Evolutionary conservation across 73 alveolate genomes (phyloP).

Genomic region (Tetrahymena elliotti): DNA sequence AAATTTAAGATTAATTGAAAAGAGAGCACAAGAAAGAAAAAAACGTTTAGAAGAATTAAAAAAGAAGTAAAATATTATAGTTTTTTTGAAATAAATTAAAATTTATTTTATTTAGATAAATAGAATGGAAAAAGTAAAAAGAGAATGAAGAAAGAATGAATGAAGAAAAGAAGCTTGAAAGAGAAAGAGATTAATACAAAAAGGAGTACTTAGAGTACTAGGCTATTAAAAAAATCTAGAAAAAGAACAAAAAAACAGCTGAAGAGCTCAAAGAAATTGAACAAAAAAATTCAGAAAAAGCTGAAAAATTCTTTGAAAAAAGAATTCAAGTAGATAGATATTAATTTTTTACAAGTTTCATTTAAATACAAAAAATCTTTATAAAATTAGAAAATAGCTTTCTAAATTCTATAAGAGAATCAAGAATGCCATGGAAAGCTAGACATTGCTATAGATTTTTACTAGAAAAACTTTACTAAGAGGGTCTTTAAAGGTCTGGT

Average conservation of each 20-base stretch:
- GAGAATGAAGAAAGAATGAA: not conserved
- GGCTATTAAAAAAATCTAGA: not conserved
- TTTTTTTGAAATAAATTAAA: not conserved
- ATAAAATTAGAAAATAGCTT: not conserved
- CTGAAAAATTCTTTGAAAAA: not conserved
- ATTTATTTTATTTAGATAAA: not conserved
- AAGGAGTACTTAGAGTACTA: not conserved
- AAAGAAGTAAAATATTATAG: not conserved
- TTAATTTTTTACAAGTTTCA: too few relatives aligned
- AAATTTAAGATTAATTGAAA: not conserved
- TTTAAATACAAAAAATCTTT: too few relatives aligned
- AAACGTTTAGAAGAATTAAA: not conserved
- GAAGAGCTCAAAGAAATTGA: not conserved
- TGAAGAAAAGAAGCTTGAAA: not conserved
- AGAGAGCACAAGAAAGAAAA: not conserved
- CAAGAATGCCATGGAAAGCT: not conserved
- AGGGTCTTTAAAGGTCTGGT: not conserved
- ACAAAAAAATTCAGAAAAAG: not conserved
- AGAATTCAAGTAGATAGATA: not conserved
- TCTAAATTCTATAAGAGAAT: not conserved
- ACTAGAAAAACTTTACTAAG: not conserved
- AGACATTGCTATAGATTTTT: not conserved
- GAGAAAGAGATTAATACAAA: not conserved
- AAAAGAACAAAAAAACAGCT: not conserved
- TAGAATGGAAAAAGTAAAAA: not conserved